phyloP scores from a whole-genome alignment of 805 yeast genomes.

The Hanseniaspora vineae region DNA sequence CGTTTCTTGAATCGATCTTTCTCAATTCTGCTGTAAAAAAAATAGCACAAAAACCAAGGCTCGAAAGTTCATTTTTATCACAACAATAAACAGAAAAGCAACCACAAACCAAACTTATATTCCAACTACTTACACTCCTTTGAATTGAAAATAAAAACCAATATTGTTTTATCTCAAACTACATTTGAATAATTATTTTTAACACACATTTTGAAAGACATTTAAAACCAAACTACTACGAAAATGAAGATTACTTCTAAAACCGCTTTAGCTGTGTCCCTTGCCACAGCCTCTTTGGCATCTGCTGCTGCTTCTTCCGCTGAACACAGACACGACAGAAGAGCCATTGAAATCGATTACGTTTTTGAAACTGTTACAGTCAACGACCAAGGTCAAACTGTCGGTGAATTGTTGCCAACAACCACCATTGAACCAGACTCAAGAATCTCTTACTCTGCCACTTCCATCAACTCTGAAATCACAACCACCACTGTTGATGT shows the following conservation, averaged over 20 bases:
- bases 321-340: slow-evolving; percentile 36
- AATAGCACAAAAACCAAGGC: too few species aligned
- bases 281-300: slow-evolving; percentile 19
- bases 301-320: slow-evolving; percentile 12
- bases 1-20: too few species aligned
- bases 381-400: slow-evolving; percentile 33
- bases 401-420: slow-evolving; percentile 22
- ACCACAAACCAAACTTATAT: slow-evolving; percentile 1
- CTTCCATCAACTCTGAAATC: slow-evolving; percentile 10
- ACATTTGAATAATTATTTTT: too few species aligned
- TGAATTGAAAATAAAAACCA: background rate
- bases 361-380: slow-evolving; percentile 44
- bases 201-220: background rate
- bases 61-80: too few species aligned
- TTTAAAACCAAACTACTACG: background rate
- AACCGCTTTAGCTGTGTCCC: slow-evolving; percentile 18
- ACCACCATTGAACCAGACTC: slow-evolving; percentile 7
- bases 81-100: background rate
- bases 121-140: slow-evolving; percentile 27
- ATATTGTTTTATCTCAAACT: too few species aligned
- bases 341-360: slow-evolving; percentile 39
- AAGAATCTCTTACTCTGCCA: slow-evolving; percentile 4
- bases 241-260: slow-evolving; percentile 25
- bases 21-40: too few species aligned
- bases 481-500: slow-evolving; percentile 5